Conservation (phyloP, 768 basidiomycete genomes). For the Podaxis rugospora region DNA sequence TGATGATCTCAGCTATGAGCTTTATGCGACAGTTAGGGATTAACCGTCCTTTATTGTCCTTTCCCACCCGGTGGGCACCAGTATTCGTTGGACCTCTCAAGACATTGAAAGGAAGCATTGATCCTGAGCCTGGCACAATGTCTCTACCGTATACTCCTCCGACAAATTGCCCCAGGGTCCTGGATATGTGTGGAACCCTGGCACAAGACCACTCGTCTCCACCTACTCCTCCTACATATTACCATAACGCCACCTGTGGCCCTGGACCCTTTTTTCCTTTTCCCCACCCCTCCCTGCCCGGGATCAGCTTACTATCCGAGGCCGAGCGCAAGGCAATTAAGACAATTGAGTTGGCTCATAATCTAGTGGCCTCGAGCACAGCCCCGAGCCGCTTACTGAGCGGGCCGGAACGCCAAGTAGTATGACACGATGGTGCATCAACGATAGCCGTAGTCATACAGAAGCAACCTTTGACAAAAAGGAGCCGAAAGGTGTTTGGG, state of each 20-base stretch:
- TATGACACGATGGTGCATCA: background rate
- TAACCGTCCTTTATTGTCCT: no score
- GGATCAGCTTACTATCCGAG: background rate
- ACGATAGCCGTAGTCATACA: background rate
- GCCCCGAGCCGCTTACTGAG: background rate
- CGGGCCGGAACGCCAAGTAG: background rate
- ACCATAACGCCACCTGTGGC: background rate
- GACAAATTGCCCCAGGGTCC: no score
- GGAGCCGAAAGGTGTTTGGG: background rate
- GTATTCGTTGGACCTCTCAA: no score
- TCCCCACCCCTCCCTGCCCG: background rate
- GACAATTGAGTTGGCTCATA: background rate
- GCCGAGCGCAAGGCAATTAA: background rate
- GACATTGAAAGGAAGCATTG: no score
- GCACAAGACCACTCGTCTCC: background rate
- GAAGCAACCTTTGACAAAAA: background rate
- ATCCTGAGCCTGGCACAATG: no score
- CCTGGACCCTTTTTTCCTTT: background rate
- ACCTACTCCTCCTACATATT: background rate
- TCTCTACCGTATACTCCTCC: no score
- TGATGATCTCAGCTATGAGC: background rate
- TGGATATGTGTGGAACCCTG: no score
- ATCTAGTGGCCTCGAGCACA: background rate
- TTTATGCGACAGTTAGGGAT: no score
- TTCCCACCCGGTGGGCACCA: no score